Conservation (phyloP, 2,329 filamentous ascomycete species). For the Xylaria sp. region DNA sequence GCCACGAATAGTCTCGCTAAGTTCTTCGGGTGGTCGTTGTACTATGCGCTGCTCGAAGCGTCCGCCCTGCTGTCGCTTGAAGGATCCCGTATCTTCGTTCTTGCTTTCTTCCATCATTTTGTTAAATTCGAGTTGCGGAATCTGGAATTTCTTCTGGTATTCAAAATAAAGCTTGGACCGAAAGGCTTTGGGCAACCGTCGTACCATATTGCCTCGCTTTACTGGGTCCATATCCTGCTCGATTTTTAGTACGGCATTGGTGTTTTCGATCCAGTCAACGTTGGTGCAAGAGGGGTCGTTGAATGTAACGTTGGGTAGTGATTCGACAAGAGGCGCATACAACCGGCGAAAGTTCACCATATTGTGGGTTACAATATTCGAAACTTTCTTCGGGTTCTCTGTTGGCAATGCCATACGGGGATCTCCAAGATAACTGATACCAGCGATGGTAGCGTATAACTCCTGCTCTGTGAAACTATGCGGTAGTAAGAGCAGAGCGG, state of each 20-base stretch:
- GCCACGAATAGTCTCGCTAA: conserved; percentile 72
- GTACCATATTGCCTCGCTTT: conserved; percentile 94
- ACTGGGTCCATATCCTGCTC: conserved; percentile 91
- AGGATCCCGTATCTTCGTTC: conserved; percentile 71
- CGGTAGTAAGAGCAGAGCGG: conserved; percentile 85
- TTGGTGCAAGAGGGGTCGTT: conserved; percentile 65
- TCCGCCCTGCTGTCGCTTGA: conserved; percentile 78
- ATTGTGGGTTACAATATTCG: conserved; percentile 92
- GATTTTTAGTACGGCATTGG: conserved; percentile 68
- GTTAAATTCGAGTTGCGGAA: conserved; percentile 83
- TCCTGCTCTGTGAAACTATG: conserved; percentile 84
- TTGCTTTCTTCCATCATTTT: conserved; percentile 79
- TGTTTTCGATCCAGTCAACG: conserved; percentile 67
- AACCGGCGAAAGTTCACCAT: conserved; percentile 89
- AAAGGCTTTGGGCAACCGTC: conserved; percentile 85
- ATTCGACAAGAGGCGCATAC: conserved; percentile 87
- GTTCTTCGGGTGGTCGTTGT: conserved; percentile 65
- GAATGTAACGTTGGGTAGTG: conserved; percentile 86
- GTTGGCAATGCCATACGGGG: conserved; percentile 92
- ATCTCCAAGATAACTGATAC: conserved; percentile 92
- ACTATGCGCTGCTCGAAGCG: conserved; percentile 88
- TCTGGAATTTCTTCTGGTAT: conserved; percentile 88
- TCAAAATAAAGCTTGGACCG: conserved; percentile 90
- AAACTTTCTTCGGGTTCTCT: conserved; percentile 90
- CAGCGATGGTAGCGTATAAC: conserved; percentile 88